Base-by-base conservation (phyloP, 2,329 filamentous ascomycete species). In the Talaromyces piceae region DNA sequence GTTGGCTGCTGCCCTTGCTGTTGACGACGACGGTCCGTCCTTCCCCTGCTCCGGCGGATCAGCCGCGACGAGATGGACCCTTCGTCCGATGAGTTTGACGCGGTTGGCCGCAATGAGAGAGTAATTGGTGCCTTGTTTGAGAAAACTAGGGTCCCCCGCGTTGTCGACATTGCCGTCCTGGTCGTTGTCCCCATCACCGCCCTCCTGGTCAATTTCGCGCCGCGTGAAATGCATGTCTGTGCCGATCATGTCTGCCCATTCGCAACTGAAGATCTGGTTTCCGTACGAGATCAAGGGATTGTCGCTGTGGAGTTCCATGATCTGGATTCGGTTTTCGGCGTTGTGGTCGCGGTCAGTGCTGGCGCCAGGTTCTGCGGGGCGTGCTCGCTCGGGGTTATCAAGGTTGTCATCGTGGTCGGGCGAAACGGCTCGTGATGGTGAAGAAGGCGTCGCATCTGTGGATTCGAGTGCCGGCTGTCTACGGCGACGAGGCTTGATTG, bases 241-340 rank as follows among this genome's bases (percentile, higher is more conserved):
- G 30, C 91, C 91, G 41, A 95, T 80, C 54, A 89, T 86, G 55
- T 87, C 82, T 9, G 82, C 80, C 91, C 91, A 97, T 43, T 81
- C 73, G 57, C 89, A 91, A 56, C 82, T 83, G 64, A 91, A 93
- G 20, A 94, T 73, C 55, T 84, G 81, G 26, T 86, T 87, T 52
- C 85, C 79, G 69, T 94, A 94, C 20, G 86, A 86, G 53, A 95
- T 77, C 25, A 95, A 73, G 0, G 91, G 91, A 45, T 87, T 85
- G 2, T 72, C 62, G 1, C 84, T 84, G 67, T 95, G 86, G 3
- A 96, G 76, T 25, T 88, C 89, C n/a, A 93, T 75, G 47, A 96
- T 84, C 63, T 95, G 89, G 5, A 95, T 79, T 44, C 70, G 66
- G 41, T 73, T 67, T 23, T 60, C 54, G 9, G 28, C 13, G 22